These are phyloP conservation scores for Apiospora phragmitis DNA, from an alignment of 2,329 filamentous ascomycete genomes.

Conservation along the genomic window DNA sequence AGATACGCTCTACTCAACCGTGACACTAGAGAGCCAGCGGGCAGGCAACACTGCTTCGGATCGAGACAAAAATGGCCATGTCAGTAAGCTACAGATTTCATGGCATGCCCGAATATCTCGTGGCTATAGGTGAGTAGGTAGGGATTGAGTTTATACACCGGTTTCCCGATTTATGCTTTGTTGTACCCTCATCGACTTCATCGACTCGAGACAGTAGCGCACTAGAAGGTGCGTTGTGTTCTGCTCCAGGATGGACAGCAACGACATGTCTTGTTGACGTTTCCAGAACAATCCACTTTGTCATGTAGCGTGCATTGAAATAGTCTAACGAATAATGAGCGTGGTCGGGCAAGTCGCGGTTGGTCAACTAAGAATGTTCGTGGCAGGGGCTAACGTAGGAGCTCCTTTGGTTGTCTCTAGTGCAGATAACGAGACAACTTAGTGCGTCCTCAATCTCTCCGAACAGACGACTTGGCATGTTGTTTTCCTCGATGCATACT, in stretches of 20 bases:
- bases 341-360: slow-evolving; percentile 2
- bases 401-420: not conserved
- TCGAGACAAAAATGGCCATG: not conserved
- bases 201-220: not conserved
- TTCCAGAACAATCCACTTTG: slow-evolving; percentile 6
- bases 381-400: not conserved
- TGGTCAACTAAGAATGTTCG: not conserved
- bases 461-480: not conserved
- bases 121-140: not conserved
- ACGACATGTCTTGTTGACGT: not conserved
- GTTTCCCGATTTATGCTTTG: not conserved
- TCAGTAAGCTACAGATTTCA: not conserved
- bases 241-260: not conserved
- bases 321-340: not conserved
- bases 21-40: not conserved
- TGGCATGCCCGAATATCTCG: not conserved
- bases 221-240: not conserved
- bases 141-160: not conserved
- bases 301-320: not conserved
- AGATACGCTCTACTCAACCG: not conserved
- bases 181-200: not conserved
- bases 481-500: not conserved
- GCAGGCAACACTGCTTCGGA: not conserved
- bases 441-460: slow-evolving; percentile 1
- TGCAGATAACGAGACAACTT: slow-evolving; percentile 2